Conservation (phyloP, 768 basidiomycete genomes). For the Hypsizygus marmoreus region DNA sequence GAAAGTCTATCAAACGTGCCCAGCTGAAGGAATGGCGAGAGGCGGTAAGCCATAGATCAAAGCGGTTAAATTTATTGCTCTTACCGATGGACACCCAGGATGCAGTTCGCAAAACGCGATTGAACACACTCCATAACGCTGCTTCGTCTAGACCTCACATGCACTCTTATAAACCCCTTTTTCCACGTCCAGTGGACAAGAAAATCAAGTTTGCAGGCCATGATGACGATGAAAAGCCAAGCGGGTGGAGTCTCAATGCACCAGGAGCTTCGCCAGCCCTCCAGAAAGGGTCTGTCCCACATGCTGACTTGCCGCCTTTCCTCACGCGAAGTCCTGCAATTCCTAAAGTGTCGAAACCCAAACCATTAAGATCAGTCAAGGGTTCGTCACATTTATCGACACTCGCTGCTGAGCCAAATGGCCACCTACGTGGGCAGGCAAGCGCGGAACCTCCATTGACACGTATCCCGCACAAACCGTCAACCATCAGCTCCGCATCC, state of each 20-base stretch:
- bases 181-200: constrained; percentile 26
- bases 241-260: background rate
- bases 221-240: constrained; percentile 8
- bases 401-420: constrained; percentile 1
- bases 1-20: constrained; percentile 39
- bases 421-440: constrained; percentile 1
- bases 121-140: constrained; percentile 47
- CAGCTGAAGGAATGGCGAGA: constrained; percentile 29
- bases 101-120: constrained; percentile 27
- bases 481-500: constrained; percentile 28
- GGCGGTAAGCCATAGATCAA: constrained; percentile 18
- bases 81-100: constrained; percentile 19
- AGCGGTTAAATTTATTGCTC: background rate
- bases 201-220: constrained; percentile 42
- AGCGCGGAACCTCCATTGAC: constrained; percentile 7
- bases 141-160: constrained; percentile 22
- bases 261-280: background rate
- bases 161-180: constrained; percentile 30
- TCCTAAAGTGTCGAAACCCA: constrained; percentile 14
- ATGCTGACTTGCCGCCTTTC: background rate
- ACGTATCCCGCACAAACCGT: constrained; percentile 26
- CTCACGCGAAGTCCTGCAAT: too few relatives aligned
- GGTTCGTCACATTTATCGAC: constrained; percentile 10
- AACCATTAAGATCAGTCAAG: constrained; percentile 14
- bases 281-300: background rate